Conservation (phyloP, 768 basidiomycete species). For the Auricularia auricula-judae region DNA sequence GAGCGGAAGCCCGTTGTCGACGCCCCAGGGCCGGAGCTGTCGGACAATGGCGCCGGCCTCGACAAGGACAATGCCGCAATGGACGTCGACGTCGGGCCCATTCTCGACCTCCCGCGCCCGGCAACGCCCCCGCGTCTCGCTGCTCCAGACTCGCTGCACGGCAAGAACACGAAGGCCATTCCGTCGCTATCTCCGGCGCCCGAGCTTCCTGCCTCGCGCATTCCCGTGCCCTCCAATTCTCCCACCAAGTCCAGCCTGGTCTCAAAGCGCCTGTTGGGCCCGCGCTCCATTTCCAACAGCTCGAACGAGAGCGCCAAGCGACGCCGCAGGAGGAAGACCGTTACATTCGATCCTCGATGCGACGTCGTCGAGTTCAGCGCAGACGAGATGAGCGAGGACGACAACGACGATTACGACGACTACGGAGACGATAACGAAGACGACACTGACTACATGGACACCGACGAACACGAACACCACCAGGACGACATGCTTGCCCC, state of each 20-base stretch:
- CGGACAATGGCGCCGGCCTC: background rate
- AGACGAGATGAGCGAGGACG: constrained; percentile 32
- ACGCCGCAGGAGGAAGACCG: constrained; percentile 54
- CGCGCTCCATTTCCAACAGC: constrained; percentile 32
- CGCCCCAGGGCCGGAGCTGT: background rate
- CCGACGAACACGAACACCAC: background rate
- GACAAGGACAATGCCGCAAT: background rate
- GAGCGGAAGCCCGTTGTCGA: background rate
- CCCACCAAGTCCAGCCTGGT: constrained; percentile 56
- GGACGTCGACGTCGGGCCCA: background rate
- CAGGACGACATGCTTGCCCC: background rate
- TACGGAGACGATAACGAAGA: constrained; percentile 9
- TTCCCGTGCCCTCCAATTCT: constrained; percentile 23
- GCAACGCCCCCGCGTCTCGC: background rate
- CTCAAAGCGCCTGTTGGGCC: constrained; percentile 65
- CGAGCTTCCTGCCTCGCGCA: constrained; percentile 10
- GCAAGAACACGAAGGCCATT: background rate
- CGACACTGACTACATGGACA: constrained; percentile 23
- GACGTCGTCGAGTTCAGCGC: constrained; percentile 75
- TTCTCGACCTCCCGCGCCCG: constrained; percentile 8
- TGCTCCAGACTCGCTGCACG: background rate
- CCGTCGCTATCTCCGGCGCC: constrained; percentile 1
- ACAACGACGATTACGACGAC: constrained; percentile 3
- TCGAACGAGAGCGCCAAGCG: constrained; percentile 2
- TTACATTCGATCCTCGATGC: constrained; percentile 68